A percentile compares a stretch with the other conserved stretches of the same genome.
Conservation (phyloP, 257 asterid genomes). For the Catharanthus roseus region DNA sequence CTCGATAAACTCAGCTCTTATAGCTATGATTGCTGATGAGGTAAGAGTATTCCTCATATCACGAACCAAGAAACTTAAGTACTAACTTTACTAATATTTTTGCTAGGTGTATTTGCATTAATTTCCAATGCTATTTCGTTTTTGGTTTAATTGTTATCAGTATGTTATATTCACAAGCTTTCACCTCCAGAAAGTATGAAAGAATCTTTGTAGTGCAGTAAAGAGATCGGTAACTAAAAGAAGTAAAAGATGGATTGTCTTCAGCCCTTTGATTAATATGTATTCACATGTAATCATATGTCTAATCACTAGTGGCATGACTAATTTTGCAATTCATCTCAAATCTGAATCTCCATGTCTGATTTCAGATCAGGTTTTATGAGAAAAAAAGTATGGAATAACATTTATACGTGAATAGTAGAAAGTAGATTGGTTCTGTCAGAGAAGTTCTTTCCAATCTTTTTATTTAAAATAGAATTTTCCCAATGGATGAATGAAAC, state of each 20-base stretch:
- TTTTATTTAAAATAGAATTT: background rate
- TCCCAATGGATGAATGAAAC: background rate
- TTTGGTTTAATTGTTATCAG: background rate
- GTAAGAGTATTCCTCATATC: conserved; percentile 22
- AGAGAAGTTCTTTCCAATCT: background rate
- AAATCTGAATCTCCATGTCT: background rate
- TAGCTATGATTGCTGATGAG: conserved; percentile 98
- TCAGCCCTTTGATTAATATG: background rate
- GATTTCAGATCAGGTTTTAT: background rate
- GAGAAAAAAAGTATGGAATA: background rate
- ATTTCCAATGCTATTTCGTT: background rate
- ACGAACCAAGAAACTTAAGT: too few relatives aligned
- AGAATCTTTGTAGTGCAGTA: background rate
- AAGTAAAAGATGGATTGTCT: background rate
- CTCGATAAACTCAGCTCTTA: conserved; percentile 72
- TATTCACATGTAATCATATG: background rate
- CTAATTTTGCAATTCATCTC: background rate
- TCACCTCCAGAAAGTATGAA: background rate
- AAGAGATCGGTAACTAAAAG: background rate
- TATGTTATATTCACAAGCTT: background rate
- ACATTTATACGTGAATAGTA: background rate
- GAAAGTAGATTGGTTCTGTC: background rate
- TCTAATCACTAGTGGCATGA: background rate
- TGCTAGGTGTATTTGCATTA: background rate
- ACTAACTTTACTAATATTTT: background rate